Evolutionary conservation across 208 protist species (phyloP), one percentile per base, ranked within the genome.

Genomic region (Acanthamoeba royreba): DNA sequence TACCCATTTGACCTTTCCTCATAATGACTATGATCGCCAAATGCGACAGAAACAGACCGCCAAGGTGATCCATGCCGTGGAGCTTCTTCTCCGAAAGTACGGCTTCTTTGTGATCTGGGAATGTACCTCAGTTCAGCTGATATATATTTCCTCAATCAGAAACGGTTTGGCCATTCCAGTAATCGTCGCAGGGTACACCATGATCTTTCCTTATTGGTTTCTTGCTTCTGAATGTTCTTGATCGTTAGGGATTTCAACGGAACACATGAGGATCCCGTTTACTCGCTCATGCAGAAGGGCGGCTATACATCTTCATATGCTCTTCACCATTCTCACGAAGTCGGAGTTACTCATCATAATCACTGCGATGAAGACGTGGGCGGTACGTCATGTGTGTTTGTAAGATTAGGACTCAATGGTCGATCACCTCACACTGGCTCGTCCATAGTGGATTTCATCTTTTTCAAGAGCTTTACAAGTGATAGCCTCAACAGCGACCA

Each of bases 1-100:
- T 46, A 91, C 85, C 19, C 85, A 91, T 38, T 53, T 91, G 25
- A 91, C 85, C 47, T 91, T 91, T 49, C 85, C 85, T 72, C 85
- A 91, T 13, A 7, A 91, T 19, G 85, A 91, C 0, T 91, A 33
- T 9, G 85, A 91, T 47, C 0, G 9, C 3, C 46, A 28, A 31
- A 91, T 91, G 85, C 49, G 85, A 4, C n/a, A 47, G 17, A 13
- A 61, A 13, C 85, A 91, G 33, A 91, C 85, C 2, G 85, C 85
- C 85, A 91, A 91, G 52, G 25, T 69, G 28, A 5, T 91, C 40
- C n/a, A 33, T 15, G 33, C 58, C 11, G 52, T 91, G 4, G 85
- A 91, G 11, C 85, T 86, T 45, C 40, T 28, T 11, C n/a, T 86
- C 5, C 43, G 40, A 7, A 55, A 19, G 85, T 91, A 91, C 52